Base-by-base conservation (phyloP, 1,139 yeast species). In the Suhomyces guaymorum region DNA sequence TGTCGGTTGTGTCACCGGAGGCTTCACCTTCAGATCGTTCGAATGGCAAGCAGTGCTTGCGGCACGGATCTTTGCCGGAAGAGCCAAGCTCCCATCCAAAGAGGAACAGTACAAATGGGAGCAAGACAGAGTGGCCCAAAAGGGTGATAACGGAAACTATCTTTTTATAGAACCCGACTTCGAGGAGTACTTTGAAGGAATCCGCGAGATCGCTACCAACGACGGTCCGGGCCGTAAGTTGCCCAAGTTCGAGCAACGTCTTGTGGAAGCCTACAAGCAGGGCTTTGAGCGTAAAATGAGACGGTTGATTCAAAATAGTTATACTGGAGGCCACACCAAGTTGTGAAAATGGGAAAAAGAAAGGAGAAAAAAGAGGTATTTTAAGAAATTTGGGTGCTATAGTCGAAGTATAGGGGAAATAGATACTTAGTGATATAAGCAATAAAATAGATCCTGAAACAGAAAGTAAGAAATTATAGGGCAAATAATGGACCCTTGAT, bases 1-100 rank as follows among this genome's bases (percentile, higher is more conserved):
- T 34, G 54, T 66, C 10, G 73, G 67, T 1, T 48, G 72, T 27
- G 59, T 65, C 20, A 66, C 66, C 33, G 61, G 64, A 28, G 62
- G 70, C 13, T 57, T 70, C 26, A 77, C 79, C 10, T 65, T 73
- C 58, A 72, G 75, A 27, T 57, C 69, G 21, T 61, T 71, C 11
- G 78, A 73, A 50, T 66, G 67, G 36, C 78, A 73, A 50, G 69
- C 66, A 5, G 66, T 68, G 24, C 51, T 67, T 16, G 60, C 70
- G 20, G 66, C 77, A 5, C 56, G 76, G 30, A 62, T 60, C 6
- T 56, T 63, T 32, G 55, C 69, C 6, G 77, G 76, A 3, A 55
- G 73, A 37, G 47, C 67, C n/a, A 33, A 43, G n/a, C 50, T 72
- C 21, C 78, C 78, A 1, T 35, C 57, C 3, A 37, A 44, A 15